Conservation (phyloP, 2,329 filamentous ascomycete genomes). For the Fusarium sp. region DNA sequence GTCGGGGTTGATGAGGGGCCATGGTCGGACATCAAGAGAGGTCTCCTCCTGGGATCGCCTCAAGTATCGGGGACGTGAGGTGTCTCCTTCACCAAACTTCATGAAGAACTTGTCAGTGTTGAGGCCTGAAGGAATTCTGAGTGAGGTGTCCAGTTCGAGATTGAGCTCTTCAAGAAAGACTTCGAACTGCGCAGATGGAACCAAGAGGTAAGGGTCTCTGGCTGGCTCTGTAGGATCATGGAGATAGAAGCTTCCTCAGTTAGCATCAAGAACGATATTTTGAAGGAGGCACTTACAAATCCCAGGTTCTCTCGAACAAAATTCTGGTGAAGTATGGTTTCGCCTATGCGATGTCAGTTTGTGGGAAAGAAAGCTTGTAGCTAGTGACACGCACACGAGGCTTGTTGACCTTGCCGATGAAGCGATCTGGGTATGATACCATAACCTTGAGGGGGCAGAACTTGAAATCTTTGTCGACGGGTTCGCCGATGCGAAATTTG, state of each 20-base stretch:
- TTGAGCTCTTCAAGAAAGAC: constrained; percentile 77
- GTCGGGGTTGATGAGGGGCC: constrained; percentile 55
- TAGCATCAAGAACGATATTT: constrained; percentile 8
- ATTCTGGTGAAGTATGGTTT: constrained; percentile 70
- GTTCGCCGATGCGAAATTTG: constrained; percentile 46
- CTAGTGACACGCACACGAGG: constrained; percentile 58
- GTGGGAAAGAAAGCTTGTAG: neutral
- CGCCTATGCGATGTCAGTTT: constrained; percentile 53
- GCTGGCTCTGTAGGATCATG: constrained; percentile 65
- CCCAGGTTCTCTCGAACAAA: constrained; percentile 76
- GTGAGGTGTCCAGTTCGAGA: constrained; percentile 63
- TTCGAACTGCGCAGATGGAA: constrained; percentile 76
- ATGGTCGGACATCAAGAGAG: constrained; percentile 50
- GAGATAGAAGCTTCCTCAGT: constrained; percentile 74
- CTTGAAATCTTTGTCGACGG: constrained; percentile 42
- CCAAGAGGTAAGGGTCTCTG: constrained; percentile 72
- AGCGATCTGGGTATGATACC: constrained; percentile 71
- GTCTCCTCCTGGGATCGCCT: constrained; percentile 67
- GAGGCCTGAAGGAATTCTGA: constrained; percentile 71
- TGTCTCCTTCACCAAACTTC: constrained; percentile 72
- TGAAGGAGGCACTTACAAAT: constrained; percentile 72
- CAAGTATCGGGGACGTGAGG: constrained; percentile 77
- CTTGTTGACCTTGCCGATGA: constrained; percentile 68
- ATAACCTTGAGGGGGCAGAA: constrained; percentile 70
- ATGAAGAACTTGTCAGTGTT: constrained; percentile 71